Evolutionary conservation across 768 basidiomycete genomes (phyloP), one percentile per base, ranked within the genome.

Genomic region (Hericium rajendrae): DNA sequence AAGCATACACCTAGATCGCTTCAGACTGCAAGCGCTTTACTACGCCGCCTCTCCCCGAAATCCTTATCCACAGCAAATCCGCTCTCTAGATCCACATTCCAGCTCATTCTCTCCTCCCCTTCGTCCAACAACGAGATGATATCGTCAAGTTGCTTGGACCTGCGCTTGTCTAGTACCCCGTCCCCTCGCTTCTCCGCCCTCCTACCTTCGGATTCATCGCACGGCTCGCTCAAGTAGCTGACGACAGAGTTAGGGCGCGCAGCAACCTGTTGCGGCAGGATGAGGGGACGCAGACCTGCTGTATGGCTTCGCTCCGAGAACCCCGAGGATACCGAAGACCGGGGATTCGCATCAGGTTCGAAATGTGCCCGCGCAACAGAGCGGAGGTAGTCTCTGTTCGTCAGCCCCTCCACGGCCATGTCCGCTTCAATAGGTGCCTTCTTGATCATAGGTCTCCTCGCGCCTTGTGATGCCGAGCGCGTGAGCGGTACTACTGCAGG

Each of bases 241-340:
- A 6, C 10, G 51, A 22, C 9, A n/a, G n/a, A 16, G 12, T 46
- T 15, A 9, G 22, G 16, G 49, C 55, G 43, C 39, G 12, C 15
- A 40, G 57, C 65, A 40, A 67, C 38, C 48, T 66, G 59, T 62
- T 65, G 64, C 28, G 66, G 62, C 13, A 67, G 59, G 18, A 66
- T 18, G 49, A 67, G 57, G 18, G 62, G 59, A 15, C 65, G 65
- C 13, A 66, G 62, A 15, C 61, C 59, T n/a, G 32, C 28, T 6
- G 32, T 8, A 12, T 53, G 37, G 38, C 38, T 26, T 8, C 52
- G 49, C 52, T 54, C 59, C 51, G 40, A 37, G 13, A 32, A 46
- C 39, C 13, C 43, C 18, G 40, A 53, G 16, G 22, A 10, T 4
- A 9, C 56, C 26, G 41, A n/a, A 8, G 53, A 54, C 12, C 53